Evolutionary conservation across 345 rosid genomes (phyloP).

Genomic region (Salix koriyanagi): DNA sequence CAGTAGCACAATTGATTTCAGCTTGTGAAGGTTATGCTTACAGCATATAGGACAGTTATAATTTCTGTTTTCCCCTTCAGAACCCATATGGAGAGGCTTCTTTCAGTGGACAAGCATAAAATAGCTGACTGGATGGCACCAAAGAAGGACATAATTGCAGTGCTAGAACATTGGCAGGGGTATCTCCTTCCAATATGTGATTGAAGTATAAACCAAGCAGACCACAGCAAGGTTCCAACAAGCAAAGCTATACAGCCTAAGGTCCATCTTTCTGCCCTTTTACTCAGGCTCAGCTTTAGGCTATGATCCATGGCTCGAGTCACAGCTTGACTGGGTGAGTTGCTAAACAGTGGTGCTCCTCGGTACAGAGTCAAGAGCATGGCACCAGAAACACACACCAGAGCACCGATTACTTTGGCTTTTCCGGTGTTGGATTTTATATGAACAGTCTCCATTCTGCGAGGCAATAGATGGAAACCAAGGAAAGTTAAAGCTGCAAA

Average conservation of each 20-base stretch:
- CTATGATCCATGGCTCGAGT: slow-evolving; percentile 8
- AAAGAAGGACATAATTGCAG: slow-evolving; percentile 57
- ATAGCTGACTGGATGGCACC: slow-evolving; percentile 57
- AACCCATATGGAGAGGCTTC: slow-evolving; percentile 45
- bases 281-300: slow-evolving; percentile 1
- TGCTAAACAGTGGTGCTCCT: slow-evolving; percentile 42
- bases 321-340: slow-evolving; percentile 6
- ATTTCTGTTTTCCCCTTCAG: slow-evolving; percentile 42
- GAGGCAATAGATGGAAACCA: neutral
- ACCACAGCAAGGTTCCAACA: slow-evolving; percentile 47
- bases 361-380: slow-evolving; percentile 43
- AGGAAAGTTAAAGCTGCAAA: neutral
- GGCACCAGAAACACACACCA: slow-evolving; percentile 57
- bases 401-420: slow-evolving; percentile 44
- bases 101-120: slow-evolving; percentile 29
- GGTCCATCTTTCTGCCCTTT: slow-evolving; percentile 38
- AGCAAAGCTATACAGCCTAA: slow-evolving; percentile 42
- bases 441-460: slow-evolving; percentile 49
- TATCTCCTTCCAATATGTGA: slow-evolving; percentile 43
- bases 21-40: slow-evolving; percentile 19
- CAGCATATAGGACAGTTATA: slow-evolving; percentile 42
- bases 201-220: slow-evolving; percentile 58
- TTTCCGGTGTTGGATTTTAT: slow-evolving; percentile 33
- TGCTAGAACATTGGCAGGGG: slow-evolving; percentile 58
- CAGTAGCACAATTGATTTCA: neutral